phyloP scores from a whole-genome alignment of 805 yeast genomes.

The Saturnispora dispora region DNA sequence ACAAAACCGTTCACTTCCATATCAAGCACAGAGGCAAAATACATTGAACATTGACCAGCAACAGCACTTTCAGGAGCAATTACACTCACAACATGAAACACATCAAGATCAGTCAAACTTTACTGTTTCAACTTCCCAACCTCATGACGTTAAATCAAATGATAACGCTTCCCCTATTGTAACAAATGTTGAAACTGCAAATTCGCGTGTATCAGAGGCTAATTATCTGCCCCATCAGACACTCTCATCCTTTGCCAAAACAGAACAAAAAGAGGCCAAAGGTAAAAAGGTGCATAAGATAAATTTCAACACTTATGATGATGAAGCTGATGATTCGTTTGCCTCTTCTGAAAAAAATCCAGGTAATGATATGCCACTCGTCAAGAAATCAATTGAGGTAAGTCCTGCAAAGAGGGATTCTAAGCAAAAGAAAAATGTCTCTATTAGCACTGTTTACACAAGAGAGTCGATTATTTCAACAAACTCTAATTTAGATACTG shows the following conservation, averaged over 20 bases:
- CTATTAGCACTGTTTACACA: background rate
- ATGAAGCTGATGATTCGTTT: background rate
- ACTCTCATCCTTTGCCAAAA: background rate
- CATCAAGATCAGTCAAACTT: background rate
- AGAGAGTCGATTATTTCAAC: constrained; percentile 4
- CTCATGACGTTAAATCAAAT: background rate
- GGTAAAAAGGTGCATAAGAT: constrained; percentile 6
- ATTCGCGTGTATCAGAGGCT: background rate
- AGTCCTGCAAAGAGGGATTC: background rate
- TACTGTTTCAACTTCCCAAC: background rate
- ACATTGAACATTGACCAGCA: background rate
- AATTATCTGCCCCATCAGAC: background rate
- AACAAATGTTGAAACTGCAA: background rate
- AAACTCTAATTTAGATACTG: background rate
- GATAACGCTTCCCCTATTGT: background rate
- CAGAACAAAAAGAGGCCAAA: background rate
- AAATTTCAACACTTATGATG: background rate
- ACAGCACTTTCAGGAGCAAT: background rate
- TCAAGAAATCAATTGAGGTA: background rate
- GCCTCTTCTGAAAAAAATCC: background rate
- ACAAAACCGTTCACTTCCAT: background rate
- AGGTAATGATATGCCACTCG: background rate
- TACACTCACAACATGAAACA: background rate
- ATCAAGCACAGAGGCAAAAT: background rate
- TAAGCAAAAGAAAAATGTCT: background rate